Evolutionary conservation across 1,284 basidiomycete species (phyloP).

Genomic region (Trichosporon asahii): DNA sequence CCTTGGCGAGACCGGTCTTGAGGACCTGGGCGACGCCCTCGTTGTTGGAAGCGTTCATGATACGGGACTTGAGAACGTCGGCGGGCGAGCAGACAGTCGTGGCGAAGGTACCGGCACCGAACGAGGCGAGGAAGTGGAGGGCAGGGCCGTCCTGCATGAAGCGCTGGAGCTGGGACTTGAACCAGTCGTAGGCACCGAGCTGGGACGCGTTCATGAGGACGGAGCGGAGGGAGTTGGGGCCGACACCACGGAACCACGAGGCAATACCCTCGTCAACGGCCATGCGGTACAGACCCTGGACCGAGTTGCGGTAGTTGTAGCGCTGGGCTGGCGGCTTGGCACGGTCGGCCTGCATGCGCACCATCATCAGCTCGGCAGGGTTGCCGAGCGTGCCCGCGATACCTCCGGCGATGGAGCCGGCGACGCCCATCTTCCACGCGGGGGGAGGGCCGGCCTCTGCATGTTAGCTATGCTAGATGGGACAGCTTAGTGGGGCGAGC

Average conservation of each 20-base stretch:
- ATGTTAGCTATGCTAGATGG: not conserved
- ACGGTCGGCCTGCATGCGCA: conserved; percentile 82
- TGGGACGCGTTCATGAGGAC: conserved; percentile 89
- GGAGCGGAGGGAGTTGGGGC: conserved; percentile 79
- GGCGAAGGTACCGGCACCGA: conserved; percentile 83
- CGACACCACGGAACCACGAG: conserved; percentile 72
- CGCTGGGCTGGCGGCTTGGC: conserved; percentile 61
- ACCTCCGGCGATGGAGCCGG: conserved; percentile 68
- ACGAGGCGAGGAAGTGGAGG: conserved; percentile 78
- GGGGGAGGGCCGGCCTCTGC: conserved; percentile 54
- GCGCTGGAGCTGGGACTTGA: conserved; percentile 69
- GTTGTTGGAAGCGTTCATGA: conserved; percentile 87
- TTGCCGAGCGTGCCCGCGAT: conserved; percentile 82
- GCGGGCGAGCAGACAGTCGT: conserved; percentile 92
- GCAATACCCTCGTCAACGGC: conserved; percentile 73
- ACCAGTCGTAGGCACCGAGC: conserved; percentile 85
- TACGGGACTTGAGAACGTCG: conserved; percentile 77
- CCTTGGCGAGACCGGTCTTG: conserved; percentile 65
- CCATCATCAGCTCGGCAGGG: conserved; percentile 79
- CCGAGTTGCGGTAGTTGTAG: conserved; percentile 79
- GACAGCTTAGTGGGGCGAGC: no score
- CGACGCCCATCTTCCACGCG: conserved; percentile 73
- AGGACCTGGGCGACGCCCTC: conserved; percentile 72
- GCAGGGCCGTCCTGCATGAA: conserved; percentile 75
- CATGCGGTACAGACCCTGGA: conserved; percentile 83